Evolutionary conservation across 345 rosid genomes (phyloP), one percentile per base, ranked within the genome.

Genomic region (Populus tremula): DNA sequence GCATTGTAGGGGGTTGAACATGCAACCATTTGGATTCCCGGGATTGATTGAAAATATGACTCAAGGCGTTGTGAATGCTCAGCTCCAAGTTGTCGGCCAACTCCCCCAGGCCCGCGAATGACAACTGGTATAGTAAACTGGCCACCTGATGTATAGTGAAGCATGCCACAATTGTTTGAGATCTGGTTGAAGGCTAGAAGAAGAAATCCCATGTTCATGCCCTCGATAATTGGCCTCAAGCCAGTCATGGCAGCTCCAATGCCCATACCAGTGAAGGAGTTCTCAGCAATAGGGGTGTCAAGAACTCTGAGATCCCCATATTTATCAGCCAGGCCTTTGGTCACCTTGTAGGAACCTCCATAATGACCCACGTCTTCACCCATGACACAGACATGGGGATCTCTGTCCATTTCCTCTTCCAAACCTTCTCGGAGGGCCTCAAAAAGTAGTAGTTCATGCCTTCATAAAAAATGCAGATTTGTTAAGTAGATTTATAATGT

Each of bases 41-140:
- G 98, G 79, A 95, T 95, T 72, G 99, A 95, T 77, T 95, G 99
- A 83, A 95, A 93, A 88, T 93, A 95, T 41, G 99, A 95, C 77
- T 95, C 99, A 9, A 95, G 91, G 21, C 98, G 92, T 78, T 95
- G 99, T 0, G 98, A 95, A 80, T 95, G 99, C 87, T 95, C 99
- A 23, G 99, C 98, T 0, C 99, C 99, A 21, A 92, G 97, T 80
- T 95, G 97, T 18, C 99, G 87, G 0, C 99, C 99, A 18, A 95
- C 99, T 73, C 99, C 99, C 72, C 99, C 99, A 0, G 99, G 99
- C n/a, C 99, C 99, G 31, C 98, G 99, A 71, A 93, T 93, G 41
- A 95, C 99, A 12, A 90, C 76, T 0, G 99, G 99, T 66, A 95
- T 93, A 5, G 85, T 92, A 80, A 93, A 95, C 85, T 95, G 99